Evolutionary conservation across 768 basidiomycete genomes (phyloP).

Genomic region (Lactifluus echinatus): DNA sequence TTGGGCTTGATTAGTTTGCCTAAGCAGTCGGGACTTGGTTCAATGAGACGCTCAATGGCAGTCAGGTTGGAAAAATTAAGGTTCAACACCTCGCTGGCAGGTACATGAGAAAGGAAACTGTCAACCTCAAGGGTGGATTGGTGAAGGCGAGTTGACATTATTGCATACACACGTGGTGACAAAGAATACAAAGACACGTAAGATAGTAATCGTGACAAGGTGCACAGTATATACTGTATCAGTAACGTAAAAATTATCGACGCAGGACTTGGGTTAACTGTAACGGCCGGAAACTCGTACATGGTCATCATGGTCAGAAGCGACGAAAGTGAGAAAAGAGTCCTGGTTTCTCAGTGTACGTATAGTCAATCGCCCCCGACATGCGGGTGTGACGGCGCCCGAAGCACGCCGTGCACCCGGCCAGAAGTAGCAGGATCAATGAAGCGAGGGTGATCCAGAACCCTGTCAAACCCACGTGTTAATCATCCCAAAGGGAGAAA

Average conservation of each 20-base stretch:
- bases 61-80: too few relatives aligned
- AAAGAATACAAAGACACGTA: background rate
- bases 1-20: too few relatives aligned
- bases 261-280: background rate
- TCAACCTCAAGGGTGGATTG: background rate
- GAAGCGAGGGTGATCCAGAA: constrained; percentile 17
- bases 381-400: constrained; percentile 18
- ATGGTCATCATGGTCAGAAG: background rate
- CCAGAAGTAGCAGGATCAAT: constrained; percentile 15
- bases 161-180: background rate
- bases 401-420: constrained; percentile 5
- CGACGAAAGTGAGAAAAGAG: constrained; percentile 1
- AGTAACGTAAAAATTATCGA: background rate
- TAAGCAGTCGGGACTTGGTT: too few relatives aligned
- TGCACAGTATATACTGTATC: background rate
- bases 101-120: too few relatives aligned
- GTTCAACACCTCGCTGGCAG: too few relatives aligned
- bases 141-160: background rate
- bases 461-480: background rate
- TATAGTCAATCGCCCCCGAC: constrained; percentile 5
- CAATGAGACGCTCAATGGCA: too few relatives aligned
- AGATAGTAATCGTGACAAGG: background rate
- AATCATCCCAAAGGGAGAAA: background rate
- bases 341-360: constrained; percentile 3
- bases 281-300: background rate